Base-by-base conservation (phyloP, 495 filamentous ascomycete species). In the Penicillium argentinense region DNA sequence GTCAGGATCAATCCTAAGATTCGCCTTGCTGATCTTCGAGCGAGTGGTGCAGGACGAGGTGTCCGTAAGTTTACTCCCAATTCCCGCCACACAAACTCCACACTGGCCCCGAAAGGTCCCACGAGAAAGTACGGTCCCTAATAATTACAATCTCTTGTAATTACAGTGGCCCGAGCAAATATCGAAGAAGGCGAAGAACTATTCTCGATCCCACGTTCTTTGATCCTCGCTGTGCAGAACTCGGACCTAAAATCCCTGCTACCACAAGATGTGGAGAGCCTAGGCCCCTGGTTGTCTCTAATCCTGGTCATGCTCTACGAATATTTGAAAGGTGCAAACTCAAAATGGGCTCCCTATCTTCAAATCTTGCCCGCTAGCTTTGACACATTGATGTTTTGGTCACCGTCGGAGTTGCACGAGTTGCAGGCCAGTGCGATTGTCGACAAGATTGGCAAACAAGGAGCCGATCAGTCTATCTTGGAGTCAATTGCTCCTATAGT, bases 351-450 rank as follows among this genome's bases (percentile, higher is more conserved):
- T 18, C 80, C 83, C 0, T 97, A 97, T 69, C 80, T 96, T 50
- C 74, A 78, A n/a, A 72, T 97, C 29, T 73, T 97, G 9, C 92
- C 91, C 0, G 56, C 59, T n/a, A 59, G 76, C 14, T 95, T 97
- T 51, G 78, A 95, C 64, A 95, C 89, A 2, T 74, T 93, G 53
- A 95, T 96, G 81, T 97, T 91, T 69, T 97, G 92, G 92, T 78
- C 83, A 2, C 60, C 75, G 5, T 61, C 68, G 0, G 90, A 96
- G 64, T 70, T 96, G 12, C 62, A 67, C 3, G 77, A 87, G 53
- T 78, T 97, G 16, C 87, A 91, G 64, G 88, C 81, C 13, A 90
- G 87, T 54, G 79, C 86, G 3, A 81, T 96, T 22, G 62, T 85
- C 7, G 65, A 80, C 43, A 95, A 91, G 57, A 88, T 97, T 42